Conservation (phyloP, 306 rosid species). For the apple (Malus domestica) region DNA sequence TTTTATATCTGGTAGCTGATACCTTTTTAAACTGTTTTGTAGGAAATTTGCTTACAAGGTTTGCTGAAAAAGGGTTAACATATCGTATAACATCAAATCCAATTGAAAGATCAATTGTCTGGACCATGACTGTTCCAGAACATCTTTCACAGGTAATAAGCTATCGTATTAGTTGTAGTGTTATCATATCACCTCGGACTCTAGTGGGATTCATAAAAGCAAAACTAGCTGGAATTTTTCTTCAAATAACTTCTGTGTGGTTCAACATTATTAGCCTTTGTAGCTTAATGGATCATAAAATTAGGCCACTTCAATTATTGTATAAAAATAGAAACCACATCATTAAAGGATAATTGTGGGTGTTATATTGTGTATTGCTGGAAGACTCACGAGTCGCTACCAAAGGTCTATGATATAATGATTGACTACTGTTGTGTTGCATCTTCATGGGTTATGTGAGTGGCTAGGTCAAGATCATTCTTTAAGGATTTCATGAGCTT, state of each 20-base stretch:
- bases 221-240: neutral
- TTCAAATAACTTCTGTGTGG: neutral
- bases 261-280: neutral
- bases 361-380: neutral
- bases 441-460: neutral
- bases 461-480: neutral
- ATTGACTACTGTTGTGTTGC: neutral
- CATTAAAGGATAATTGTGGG: neutral
- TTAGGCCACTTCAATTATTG: neutral
- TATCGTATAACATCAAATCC: constrained; percentile 83
- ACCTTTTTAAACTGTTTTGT: constrained; percentile 12
- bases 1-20: neutral
- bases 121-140: constrained; percentile 91
- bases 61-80: constrained; percentile 74
- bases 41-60: constrained; percentile 82
- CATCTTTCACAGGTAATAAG: constrained; percentile 59
- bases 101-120: constrained; percentile 69
- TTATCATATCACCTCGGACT: neutral
- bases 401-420: neutral
- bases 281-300: neutral
- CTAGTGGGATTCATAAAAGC: neutral
- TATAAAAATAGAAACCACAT: neutral
- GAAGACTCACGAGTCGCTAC: neutral
- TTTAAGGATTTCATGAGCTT: neutral
- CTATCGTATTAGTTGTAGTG: neutral